phyloP scores from a whole-genome alignment of 2,329 filamentous ascomycete genomes.

The Tympanopsis confertula region DNA sequence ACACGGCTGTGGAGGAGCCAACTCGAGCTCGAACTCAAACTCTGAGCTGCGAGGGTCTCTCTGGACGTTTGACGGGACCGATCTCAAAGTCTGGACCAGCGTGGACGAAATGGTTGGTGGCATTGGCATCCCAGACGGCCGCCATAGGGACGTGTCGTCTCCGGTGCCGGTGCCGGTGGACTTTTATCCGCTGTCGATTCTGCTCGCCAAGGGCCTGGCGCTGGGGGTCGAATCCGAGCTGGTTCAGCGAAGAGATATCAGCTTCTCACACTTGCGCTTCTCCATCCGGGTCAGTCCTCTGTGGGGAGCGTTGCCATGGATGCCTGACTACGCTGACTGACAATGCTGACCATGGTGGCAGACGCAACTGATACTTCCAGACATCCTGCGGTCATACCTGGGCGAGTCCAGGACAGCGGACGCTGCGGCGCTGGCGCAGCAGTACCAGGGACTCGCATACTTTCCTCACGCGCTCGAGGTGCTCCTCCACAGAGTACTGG shows the following conservation, averaged over 20 bases:
- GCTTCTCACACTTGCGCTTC: conserved; percentile 81
- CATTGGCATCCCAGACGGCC: conserved; percentile 52
- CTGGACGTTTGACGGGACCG: conserved; percentile 85
- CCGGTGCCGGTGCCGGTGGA: conserved; percentile 75
- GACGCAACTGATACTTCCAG: conserved; percentile 88
- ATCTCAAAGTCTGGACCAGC: conserved; percentile 81
- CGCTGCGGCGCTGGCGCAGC: conserved; percentile 69
- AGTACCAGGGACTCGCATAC: conserved; percentile 79
- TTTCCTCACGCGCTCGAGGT: conserved; percentile 89
- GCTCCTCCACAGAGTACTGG: conserved; percentile 80
- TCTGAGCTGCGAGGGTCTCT: conserved; percentile 68
- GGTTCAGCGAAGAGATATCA: conserved; percentile 83
- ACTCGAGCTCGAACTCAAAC: conserved; percentile 11
- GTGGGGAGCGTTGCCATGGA: not conserved
- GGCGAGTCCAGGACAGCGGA: conserved; percentile 65
- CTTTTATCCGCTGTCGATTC: conserved; percentile 82
- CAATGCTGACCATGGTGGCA: conserved; percentile 19
- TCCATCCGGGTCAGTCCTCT: conserved; percentile 61
- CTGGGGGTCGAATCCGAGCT: conserved; percentile 86
- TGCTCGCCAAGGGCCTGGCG: conserved; percentile 81
- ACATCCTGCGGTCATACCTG: conserved; percentile 71
- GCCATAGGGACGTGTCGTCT: conserved; percentile 57
- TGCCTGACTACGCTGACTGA: not conserved
- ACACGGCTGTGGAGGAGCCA: conserved; percentile 10
- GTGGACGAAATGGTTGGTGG: conserved; percentile 67